Conservation (phyloP, 2,329 filamentous ascomycete species). For the Fusarium scirpi region DNA sequence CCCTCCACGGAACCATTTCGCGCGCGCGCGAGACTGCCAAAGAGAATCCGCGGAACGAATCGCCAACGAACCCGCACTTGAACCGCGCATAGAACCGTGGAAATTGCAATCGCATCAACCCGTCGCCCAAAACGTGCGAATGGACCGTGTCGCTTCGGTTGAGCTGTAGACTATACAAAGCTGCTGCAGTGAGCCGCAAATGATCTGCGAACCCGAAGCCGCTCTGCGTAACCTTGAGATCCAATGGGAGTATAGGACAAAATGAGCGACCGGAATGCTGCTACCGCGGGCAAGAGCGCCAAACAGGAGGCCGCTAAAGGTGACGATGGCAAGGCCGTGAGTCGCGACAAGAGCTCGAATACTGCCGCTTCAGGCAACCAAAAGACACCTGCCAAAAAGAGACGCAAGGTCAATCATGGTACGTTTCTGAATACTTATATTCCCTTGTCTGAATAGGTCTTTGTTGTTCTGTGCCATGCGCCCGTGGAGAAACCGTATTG, state of each 20-base stretch:
- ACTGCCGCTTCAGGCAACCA: conserved; percentile 45
- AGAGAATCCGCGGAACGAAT: conserved; percentile 16
- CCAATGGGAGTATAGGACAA: conserved; percentile 51
- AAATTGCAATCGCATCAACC: conserved; percentile 34
- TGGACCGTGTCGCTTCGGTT: conserved; percentile 43
- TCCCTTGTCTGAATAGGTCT: not conserved
- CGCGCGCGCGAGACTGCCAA: conserved; percentile 30
- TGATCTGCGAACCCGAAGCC: conserved; percentile 48
- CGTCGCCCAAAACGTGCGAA: conserved; percentile 40
- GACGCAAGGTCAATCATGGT: conserved; percentile 92
- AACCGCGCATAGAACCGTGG: conserved; percentile 23
- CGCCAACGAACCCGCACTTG: conserved; percentile 19
- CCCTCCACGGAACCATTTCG: conserved; percentile 36
- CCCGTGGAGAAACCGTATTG: conserved; percentile 1
- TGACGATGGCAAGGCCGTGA: conserved; percentile 49
- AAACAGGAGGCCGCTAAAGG: conserved; percentile 45
- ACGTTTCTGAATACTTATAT: conserved; percentile 55
- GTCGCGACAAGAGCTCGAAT: conserved; percentile 47
- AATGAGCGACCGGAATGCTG: conserved; percentile 52
- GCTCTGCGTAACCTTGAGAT: conserved; percentile 51
- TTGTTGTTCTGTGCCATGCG: conserved; percentile 17
- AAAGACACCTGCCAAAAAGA: conserved; percentile 82
- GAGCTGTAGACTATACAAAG: conserved; percentile 42
- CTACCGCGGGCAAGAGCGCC: conserved; percentile 50
- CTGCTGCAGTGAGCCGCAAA: conserved; percentile 50